phyloP scores from a whole-genome alignment of 1,284 basidiomycete species.

The Sanguinoderma infundibulare region DNA sequence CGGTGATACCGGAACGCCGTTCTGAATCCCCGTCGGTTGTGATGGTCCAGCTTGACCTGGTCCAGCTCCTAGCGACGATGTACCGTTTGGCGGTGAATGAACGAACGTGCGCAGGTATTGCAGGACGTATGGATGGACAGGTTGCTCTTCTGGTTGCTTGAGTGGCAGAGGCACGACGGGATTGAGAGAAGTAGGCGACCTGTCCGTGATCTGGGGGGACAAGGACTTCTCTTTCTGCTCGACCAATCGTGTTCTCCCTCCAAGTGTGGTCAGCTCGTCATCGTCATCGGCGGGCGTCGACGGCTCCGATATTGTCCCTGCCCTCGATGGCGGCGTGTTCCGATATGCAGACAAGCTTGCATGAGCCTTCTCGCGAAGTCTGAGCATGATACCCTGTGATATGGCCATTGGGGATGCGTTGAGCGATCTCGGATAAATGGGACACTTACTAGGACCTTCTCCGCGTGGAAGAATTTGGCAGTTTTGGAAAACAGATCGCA shows the following conservation, averaged over 20 bases:
- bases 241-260: constrained; percentile 73
- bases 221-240: constrained; percentile 58
- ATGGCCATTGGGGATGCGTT: not conserved
- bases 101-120: constrained; percentile 72
- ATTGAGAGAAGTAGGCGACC: constrained; percentile 70
- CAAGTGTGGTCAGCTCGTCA: constrained; percentile 73
- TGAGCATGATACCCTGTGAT: constrained; percentile 48
- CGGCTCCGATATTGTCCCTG: constrained; percentile 49
- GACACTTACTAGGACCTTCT: constrained; percentile 66
- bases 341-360: constrained; percentile 65
- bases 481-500: constrained; percentile 76
- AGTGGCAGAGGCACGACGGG: constrained; percentile 52
- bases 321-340: constrained; percentile 54
- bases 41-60: constrained; percentile 19
- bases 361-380: constrained; percentile 67
- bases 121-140: constrained; percentile 61
- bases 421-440: not conserved
- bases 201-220: constrained; percentile 56
- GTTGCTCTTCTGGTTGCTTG: constrained; percentile 32
- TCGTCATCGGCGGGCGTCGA: constrained; percentile 57
- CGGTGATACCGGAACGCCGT: constrained; percentile 26
- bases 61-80: constrained; percentile 6
- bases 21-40: constrained; percentile 22
- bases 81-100: constrained; percentile 28
- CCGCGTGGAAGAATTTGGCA: constrained; percentile 69